Base-by-base conservation (phyloP, 495 filamentous ascomycete species). In the Podospora pseudocomata region DNA sequence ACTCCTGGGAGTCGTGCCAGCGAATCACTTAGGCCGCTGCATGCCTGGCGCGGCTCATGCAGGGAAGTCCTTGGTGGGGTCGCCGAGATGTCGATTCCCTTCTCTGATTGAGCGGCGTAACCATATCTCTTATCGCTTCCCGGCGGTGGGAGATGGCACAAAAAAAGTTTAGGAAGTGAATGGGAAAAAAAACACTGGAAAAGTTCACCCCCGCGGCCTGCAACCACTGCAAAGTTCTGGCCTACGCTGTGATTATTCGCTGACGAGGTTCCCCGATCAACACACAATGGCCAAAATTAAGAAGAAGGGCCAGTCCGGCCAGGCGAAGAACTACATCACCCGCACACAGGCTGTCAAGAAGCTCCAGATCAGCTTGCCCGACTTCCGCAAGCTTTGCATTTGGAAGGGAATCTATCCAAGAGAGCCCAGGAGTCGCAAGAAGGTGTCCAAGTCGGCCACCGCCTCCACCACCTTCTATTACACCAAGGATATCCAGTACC, bases 321-420 rank as follows among this genome's bases (percentile, higher is more conserved):
- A 90, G 80, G 94, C 95, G 83, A 97, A 94, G 83, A 98, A 98
- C 86, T 99, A 93, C 84, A 94, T 98, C 71, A 97, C 94, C 60
- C 87, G 95, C 79, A 97, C 93, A 3, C 93, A 96, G 79, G 95
- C 96, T 18, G 93, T 98, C 70, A 91, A 93, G 72, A 98, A 98
- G 84, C 90, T 99, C 69, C 95, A 99, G 81, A 91, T 98, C 77
- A 96, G 92, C 71, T 86, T 99, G 64, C 93, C 93, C 54, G 96
- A 99, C 81, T 99, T 99, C 81, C 89, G 95, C 79, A 90, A 96
- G 76, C 86, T 99, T 77, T 99, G 95, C 80, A 99, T 99, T 74
- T 99, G 96, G 88, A 98, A 98, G 82, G 95, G 95, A 72, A 98
- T 99, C 69, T 98, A 97, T 79, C 95, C 95, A 67, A 89, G 95